phyloP scores from a whole-genome alignment of 2,329 filamentous ascomycete genomes.

The Amesomyces nigricolor region DNA sequence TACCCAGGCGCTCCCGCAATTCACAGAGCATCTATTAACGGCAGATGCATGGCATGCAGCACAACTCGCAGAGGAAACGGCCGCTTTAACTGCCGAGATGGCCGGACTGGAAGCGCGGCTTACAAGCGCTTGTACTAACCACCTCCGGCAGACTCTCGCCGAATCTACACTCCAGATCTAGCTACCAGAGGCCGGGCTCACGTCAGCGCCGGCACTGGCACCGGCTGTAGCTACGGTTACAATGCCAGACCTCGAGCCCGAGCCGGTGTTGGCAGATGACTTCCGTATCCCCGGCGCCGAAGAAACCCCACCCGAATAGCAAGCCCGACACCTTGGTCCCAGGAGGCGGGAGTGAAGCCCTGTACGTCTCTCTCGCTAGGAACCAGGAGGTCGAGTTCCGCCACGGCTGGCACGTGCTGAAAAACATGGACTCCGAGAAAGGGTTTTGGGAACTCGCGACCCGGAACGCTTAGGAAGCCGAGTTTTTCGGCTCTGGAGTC shows the following conservation, averaged over 20 bases:
- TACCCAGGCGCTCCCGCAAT: not conserved
- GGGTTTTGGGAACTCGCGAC: too few relatives aligned
- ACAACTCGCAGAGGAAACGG: not conserved
- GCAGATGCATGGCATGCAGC: not conserved
- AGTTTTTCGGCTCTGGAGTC: too few relatives aligned
- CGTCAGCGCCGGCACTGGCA: too few relatives aligned
- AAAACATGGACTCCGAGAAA: too few relatives aligned
- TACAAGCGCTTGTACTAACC: too few relatives aligned
- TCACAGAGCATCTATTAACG: conserved; percentile 1
- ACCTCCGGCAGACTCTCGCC: not conserved
- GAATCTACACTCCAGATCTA: too few relatives aligned
- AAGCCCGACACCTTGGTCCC: conserved; percentile 26
- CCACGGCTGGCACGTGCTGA: too few relatives aligned
- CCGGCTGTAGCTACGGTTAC: too few relatives aligned
- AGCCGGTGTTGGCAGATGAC: not conserved
- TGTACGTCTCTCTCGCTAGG: conserved; percentile 38
- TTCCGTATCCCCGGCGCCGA: too few relatives aligned
- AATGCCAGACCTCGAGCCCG: not conserved
- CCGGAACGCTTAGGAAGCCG: too few relatives aligned
- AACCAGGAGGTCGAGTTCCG: conserved; percentile 31
- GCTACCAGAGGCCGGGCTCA: too few relatives aligned
- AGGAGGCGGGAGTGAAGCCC: conserved; percentile 36
- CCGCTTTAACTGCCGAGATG: not conserved
- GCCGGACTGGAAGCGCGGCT: not conserved
- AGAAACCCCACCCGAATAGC: not conserved